Conservation (phyloP, 1,139 yeast genomes). For the Yamadazyma diddensiae region DNA sequence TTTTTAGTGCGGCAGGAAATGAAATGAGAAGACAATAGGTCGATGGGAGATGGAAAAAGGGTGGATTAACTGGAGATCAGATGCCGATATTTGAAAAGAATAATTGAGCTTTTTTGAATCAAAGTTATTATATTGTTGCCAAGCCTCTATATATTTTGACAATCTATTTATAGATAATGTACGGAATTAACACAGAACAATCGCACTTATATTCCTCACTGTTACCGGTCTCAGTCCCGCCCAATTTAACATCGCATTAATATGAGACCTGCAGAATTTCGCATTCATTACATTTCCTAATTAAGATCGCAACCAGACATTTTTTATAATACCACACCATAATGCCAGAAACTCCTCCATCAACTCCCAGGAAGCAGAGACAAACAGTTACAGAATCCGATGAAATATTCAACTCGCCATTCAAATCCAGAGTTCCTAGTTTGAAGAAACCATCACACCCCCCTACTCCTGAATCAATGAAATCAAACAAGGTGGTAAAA, state of each 20-base stretch:
- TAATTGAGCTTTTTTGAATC: too few species aligned
- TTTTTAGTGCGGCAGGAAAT: background rate
- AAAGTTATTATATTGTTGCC: too few species aligned
- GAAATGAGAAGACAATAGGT: too few species aligned
- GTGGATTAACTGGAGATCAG: too few species aligned
- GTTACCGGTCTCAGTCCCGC: too few species aligned
- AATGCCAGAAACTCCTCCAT: conserved; percentile 6
- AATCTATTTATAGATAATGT: too few species aligned
- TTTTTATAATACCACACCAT: conserved; percentile 1
- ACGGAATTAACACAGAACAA: too few species aligned
- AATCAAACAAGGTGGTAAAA: conserved; percentile 4
- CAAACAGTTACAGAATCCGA: background rate
- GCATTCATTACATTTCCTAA: conserved; percentile 11
- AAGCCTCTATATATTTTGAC: too few species aligned
- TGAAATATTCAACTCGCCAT: background rate
- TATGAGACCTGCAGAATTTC: background rate
- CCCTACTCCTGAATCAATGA: conserved; percentile 13
- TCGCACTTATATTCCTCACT: too few species aligned
- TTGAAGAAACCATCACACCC: conserved; percentile 5
- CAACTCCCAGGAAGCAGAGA: conserved; percentile 5
- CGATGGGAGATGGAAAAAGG: too few species aligned
- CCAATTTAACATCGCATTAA: too few species aligned
- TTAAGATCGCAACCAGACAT: conserved; percentile 4
- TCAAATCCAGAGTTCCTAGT: background rate
- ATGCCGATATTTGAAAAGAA: too few species aligned